Conservation (phyloP, 345 rosid species). For the Brassica incana region DNA sequence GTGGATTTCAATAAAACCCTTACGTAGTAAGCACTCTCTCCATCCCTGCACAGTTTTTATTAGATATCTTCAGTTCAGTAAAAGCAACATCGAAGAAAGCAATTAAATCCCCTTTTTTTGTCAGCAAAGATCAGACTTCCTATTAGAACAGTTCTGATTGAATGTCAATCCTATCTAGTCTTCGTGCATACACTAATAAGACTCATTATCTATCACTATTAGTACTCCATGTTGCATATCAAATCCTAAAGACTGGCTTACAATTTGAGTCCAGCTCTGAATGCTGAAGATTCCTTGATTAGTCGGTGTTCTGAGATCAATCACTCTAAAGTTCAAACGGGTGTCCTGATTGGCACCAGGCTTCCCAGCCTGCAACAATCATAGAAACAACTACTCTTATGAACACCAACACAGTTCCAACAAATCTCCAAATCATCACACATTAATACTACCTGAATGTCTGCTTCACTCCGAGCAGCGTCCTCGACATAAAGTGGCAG, state of each 20-base stretch:
- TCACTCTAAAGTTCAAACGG: background rate
- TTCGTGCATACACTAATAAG: background rate
- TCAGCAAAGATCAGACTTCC: background rate
- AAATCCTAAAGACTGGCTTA: background rate
- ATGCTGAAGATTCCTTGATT: background rate
- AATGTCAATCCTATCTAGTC: constrained; percentile 1
- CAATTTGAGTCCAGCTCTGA: background rate
- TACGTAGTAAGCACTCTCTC: background rate
- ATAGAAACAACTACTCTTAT: background rate
- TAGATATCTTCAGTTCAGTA: background rate
- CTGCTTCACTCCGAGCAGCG: background rate
- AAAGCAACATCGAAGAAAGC: background rate
- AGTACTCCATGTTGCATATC: background rate
- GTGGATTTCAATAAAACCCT: background rate
- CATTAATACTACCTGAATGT: background rate
- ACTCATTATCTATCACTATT: background rate
- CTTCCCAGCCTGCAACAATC: background rate
- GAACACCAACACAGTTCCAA: background rate
- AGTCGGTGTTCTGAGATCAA: background rate
- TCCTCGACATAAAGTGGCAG: background rate
- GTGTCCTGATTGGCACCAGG: background rate
- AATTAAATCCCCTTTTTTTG: background rate
- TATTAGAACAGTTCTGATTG: background rate
- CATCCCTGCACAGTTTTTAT: background rate
- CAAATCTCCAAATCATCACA: background rate